Evolutionary conservation across 2,329 filamentous ascomycete genomes (phyloP).

Genomic region (Phoma herbarum): DNA sequence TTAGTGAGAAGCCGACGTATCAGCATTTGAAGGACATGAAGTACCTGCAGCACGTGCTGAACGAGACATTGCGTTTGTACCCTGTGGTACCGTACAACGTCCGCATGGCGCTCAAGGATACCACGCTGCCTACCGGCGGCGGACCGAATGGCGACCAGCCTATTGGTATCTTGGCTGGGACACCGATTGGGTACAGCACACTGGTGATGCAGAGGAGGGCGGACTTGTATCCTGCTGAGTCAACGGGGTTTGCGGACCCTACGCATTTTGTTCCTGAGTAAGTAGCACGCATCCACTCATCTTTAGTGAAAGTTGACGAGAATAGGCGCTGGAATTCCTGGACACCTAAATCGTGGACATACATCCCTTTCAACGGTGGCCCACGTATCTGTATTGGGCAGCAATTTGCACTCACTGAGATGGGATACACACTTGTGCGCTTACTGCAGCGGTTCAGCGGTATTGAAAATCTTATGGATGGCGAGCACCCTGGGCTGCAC

Average conservation of each 20-base stretch:
- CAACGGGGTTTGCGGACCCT: conserved; percentile 53
- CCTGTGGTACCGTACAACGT: conserved; percentile 62
- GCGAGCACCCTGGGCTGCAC: conserved; percentile 52
- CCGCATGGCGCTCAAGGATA: conserved; percentile 57
- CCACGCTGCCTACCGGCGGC: conserved; percentile 59
- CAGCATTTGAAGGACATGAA: conserved; percentile 86
- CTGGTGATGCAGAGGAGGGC: conserved; percentile 59
- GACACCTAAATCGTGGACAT: conserved; percentile 61
- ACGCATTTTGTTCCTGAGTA: conserved; percentile 57
- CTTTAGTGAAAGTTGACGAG: too few relatives aligned
- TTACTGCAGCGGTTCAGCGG: conserved; percentile 56
- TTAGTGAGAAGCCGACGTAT: conserved; percentile 70
- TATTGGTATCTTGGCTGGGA: conserved; percentile 56
- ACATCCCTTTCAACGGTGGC: conserved; percentile 59
- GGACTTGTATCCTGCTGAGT: conserved; percentile 58
- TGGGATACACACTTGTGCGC: conserved; percentile 59
- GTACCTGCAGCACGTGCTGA: conserved; percentile 62
- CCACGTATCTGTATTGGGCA: conserved; percentile 61
- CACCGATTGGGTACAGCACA: conserved; percentile 58
- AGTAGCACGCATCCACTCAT: not conserved
- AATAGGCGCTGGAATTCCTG: conserved; percentile 58
- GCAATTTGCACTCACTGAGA: conserved; percentile 61
- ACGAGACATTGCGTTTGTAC: conserved; percentile 56
- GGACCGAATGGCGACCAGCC: conserved; percentile 56
- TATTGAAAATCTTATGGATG: conserved; percentile 53